Evolutionary conservation across 306 rosid genomes (phyloP).

Genomic region (Chamaecrista fasciculata): DNA sequence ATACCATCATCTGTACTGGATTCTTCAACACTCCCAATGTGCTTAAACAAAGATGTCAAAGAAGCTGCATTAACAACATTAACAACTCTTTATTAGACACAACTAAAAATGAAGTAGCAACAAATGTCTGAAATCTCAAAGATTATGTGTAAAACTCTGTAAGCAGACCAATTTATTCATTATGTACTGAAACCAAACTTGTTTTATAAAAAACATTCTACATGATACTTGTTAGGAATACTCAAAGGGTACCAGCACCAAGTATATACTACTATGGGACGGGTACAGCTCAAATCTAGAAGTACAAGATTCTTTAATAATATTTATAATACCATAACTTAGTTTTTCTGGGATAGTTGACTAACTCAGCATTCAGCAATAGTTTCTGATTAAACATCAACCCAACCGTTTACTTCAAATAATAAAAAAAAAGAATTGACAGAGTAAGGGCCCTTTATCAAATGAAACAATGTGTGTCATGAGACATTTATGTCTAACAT

Average conservation of each 20-base stretch:
- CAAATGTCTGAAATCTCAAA: constrained; percentile 17
- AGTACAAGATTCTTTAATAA: not conserved
- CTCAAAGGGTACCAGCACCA: not conserved
- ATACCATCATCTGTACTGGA: constrained; percentile 72
- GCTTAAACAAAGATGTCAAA: constrained; percentile 98
- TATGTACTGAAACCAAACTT: not conserved
- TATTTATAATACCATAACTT: not conserved
- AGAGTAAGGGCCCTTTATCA: not conserved
- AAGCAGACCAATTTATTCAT: not conserved
- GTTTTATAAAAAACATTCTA: too few relatives aligned
- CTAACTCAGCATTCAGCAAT: not conserved
- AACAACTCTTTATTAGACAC: constrained; percentile 39
- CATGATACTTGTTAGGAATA: not conserved
- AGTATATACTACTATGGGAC: too few relatives aligned
- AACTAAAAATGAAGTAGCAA: constrained; percentile 16
- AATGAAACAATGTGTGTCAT: not conserved
- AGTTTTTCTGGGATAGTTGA: not conserved
- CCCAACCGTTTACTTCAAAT: not conserved
- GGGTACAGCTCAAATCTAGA: too few relatives aligned
- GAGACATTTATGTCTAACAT: not conserved
- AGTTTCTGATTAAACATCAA: not conserved
- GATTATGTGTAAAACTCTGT: too few relatives aligned
- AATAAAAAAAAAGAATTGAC: not conserved
- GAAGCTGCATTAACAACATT: constrained; percentile 77
- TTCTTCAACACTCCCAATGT: constrained; percentile 85